These are phyloP conservation scores for Erucastrum elatum DNA, from an alignment of 345 rosid genomes.

Conservation along the genomic window DNA sequence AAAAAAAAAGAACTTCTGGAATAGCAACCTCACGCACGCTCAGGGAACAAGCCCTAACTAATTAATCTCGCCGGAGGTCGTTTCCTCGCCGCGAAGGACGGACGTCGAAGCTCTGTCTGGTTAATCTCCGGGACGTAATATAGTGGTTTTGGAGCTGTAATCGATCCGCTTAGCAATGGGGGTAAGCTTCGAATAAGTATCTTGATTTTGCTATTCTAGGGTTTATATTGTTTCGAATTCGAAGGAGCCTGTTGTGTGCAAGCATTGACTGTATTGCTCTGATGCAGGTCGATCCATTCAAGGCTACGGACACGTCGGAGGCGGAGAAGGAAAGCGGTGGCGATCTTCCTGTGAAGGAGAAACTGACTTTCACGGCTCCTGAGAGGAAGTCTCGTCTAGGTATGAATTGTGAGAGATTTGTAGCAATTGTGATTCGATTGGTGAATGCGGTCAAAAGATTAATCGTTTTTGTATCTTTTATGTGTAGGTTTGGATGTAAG, in stretches of 20 bases:
- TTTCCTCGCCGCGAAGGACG: not conserved
- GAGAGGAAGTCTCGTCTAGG: conserved; percentile 55
- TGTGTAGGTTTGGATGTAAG: conserved; percentile 46
- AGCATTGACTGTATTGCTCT: not conserved
- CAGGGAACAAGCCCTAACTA: conserved; percentile 14
- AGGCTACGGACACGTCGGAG: conserved; percentile 38
- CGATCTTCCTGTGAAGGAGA: conserved; percentile 50
- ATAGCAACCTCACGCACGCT: conserved; percentile 14
- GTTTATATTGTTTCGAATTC: not conserved
- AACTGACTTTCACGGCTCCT: conserved; percentile 53
- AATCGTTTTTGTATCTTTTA: not conserved
- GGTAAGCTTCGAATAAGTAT: conserved; percentile 16
- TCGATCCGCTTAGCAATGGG: conserved; percentile 26
- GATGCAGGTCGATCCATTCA: conserved; percentile 43
- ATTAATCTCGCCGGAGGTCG: not conserved
- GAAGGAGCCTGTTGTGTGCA: not conserved
- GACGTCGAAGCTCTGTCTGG: not conserved
- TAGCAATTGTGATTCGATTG: not conserved
- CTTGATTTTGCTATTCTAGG: not conserved
- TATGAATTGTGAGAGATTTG: conserved; percentile 18
- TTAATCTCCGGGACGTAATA: not conserved
- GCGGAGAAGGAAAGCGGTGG: conserved; percentile 41
- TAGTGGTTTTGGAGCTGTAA: not conserved
- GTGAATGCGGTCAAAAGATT: not conserved
- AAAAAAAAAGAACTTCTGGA: not conserved